Evolutionary conservation across 2,329 filamentous ascomycete species (phyloP), one percentile per base, ranked within the genome.

Genomic region (Fonsecaea multimorphosa): DNA sequence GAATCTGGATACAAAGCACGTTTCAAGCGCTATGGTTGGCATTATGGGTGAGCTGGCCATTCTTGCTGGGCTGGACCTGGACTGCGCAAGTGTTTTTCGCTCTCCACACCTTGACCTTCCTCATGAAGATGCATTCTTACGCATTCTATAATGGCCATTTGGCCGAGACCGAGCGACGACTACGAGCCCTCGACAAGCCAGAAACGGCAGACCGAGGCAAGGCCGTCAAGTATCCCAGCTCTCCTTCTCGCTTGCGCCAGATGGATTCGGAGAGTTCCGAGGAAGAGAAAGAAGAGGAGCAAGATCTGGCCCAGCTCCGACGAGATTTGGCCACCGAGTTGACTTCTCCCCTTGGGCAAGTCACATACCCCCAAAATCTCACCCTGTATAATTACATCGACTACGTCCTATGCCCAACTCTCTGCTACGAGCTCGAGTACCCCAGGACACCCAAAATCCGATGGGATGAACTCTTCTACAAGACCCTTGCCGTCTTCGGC

Each of bases 121-220:
- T 97, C 58, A 99, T 99, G 95, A 99, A 99, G 83, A 95, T 98
- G 88, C 95, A 99, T 78, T 97, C 93, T 5, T 99, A 97, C 75
- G 91, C 92, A 27, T 99, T 98, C 78, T 99, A 99, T 82, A 98
- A 97, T 73, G 95, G 95, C 11, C 95, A 99, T 77, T 83, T 99
- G 16, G 91, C 90, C 71, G 92, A 95, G 77, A 96, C 92, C 0
- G 87, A 96, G 77, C 89, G 90, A 75, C 89, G 92, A 11, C 84
- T 99, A 12, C 87, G 86, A 63, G 87, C 87, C 46, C 88, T 99
- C 36, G 95, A 99, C 77, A 80, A 86, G 63, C 92, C 93, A 1
- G 85, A 69, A 46, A 69, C 67, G 29, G 67, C 65, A 1, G 65
- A 69, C 49, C 87, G 87, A 72, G 86, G 84, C 2, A 89, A 90